Evolutionary conservation across 495 filamentous ascomycete genomes (phyloP).

Genomic region (Glutinoglossum americanum): DNA sequence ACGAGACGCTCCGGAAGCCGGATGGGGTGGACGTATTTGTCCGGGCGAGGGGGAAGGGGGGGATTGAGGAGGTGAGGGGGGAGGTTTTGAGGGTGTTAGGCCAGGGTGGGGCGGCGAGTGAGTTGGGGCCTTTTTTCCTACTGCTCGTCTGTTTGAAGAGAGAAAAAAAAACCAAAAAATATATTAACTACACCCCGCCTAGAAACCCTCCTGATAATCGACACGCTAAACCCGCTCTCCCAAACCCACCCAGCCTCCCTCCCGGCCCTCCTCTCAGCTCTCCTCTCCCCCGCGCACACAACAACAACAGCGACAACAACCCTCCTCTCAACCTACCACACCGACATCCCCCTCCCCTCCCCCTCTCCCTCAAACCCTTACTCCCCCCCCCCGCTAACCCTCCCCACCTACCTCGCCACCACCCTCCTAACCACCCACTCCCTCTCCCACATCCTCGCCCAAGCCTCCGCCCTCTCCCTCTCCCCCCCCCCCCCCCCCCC

Average conservation of each 20-base stretch:
- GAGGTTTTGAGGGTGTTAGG: background rate
- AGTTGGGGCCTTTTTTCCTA: background rate
- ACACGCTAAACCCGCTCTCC: conserved; percentile 9
- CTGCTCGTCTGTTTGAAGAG: too few species aligned
- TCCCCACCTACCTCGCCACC: conserved; percentile 44
- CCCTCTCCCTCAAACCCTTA: conserved; percentile 26
- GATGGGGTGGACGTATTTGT: conserved; percentile 39
- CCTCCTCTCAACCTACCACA: conserved; percentile 47
- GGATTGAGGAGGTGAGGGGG: conserved; percentile 12
- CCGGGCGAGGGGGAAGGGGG: conserved; percentile 32
- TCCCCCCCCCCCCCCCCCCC: too few species aligned
- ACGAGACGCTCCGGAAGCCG: conserved; percentile 39
- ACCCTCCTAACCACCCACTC: conserved; percentile 39
- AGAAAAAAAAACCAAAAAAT: too few species aligned
- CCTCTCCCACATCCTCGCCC: conserved; percentile 44
- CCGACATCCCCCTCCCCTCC: conserved; percentile 30
- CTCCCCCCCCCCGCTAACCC: conserved; percentile 37
- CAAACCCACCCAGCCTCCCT: background rate
- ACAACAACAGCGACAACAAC: too few species aligned
- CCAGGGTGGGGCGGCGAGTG: background rate
- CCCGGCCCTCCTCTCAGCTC: conserved; percentile 10
- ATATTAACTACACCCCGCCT: too few species aligned
- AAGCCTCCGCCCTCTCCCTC: too few species aligned
- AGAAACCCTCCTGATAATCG: conserved; percentile 8
- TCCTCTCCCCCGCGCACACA: conserved; percentile 25